Base-by-base conservation (phyloP, 768 basidiomycete genomes). In the Amyloporia xantha region DNA sequence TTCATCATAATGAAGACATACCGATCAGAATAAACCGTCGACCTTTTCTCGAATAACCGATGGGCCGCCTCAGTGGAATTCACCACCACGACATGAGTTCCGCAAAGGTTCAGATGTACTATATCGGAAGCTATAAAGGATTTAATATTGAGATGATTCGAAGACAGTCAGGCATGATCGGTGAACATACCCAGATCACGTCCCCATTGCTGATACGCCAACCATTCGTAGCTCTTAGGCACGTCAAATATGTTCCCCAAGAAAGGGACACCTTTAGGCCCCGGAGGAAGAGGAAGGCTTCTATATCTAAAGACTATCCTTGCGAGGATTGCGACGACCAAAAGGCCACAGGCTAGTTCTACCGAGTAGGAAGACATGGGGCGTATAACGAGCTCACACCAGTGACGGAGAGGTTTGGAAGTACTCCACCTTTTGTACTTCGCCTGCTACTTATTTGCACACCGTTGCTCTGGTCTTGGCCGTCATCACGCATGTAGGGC, bases 11-110 rank as follows among this genome's bases (percentile, higher is more conserved):
- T 20, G 28, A 40, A 40, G 4, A n/a, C 4, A 2, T 10, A 48
- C 54, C 67, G 57, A 49, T 66, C 67, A 4, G 66, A 67, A 52
- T 66, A 66, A 7, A 64, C 52, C 15, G 58, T 52, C 5, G 63
- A 64, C 41, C 59, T 47, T 30, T 62, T 59, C 35, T 66, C 61
- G 39, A 67, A 57, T 21, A 68, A 59, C 20, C 66, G 66, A 3
- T 48, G 48, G 23, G 63, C 62, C 13, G 59, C 58, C 41, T 61
- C 50, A 21, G 52, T 42, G 10, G 66, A 63, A 53, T 66, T 65
- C 25, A 67, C 47, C 19, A 64, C 47, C 15, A 66, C 40, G 5
- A 63, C 47, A 41, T 56, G 55, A 1, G 51, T 54, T n/a, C 62
- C 59, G 28, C 54, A 51, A 9, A 62, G 23, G 30, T 62, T 58